Percentiles rank a stretch among this genome's conserved stretches.
Evolutionary conservation across 1,284 basidiomycete species (phyloP).

Genomic region (Entoloma clypeatum): DNA sequence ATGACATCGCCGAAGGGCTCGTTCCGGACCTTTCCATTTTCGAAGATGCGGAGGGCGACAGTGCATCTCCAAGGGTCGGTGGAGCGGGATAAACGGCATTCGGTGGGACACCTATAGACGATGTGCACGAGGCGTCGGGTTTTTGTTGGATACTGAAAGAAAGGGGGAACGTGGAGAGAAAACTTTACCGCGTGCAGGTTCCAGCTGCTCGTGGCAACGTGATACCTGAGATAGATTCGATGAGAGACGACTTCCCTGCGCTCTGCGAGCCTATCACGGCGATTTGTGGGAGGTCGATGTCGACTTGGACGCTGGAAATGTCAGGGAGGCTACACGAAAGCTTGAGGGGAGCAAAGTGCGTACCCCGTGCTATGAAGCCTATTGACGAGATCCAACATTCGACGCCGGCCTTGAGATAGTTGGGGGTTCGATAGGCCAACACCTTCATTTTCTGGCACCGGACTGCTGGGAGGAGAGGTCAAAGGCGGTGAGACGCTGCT

Average conservation of each 20-base stretch:
- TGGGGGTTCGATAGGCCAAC: conserved; percentile 27
- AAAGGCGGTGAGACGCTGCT: no score
- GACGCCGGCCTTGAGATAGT: conserved; percentile 18
- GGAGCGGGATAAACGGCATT: conserved; percentile 54
- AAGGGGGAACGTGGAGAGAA: background rate
- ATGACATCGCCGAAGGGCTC: conserved; percentile 53
- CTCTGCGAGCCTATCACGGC: conserved; percentile 66
- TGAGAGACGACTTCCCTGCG: conserved; percentile 70
- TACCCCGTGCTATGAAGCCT: conserved; percentile 24
- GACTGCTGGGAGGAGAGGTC: no score
- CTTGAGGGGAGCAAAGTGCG: background rate
- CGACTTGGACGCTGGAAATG: conserved; percentile 49
- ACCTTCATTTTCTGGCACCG: conserved; percentile 13
- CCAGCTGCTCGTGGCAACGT: conserved; percentile 58
- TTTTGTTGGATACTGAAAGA: background rate
- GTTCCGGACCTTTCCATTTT: conserved; percentile 38
- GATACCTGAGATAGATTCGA: conserved; percentile 71
- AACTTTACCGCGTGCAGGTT: conserved; percentile 58
- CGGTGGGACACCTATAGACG: conserved; percentile 72
- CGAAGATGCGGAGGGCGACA: conserved; percentile 53
- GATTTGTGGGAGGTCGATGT: conserved; percentile 67
- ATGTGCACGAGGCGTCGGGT: no score
- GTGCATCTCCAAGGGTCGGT: conserved; percentile 53
- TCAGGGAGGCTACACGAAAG: background rate
- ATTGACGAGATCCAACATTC: conserved; percentile 26